Percentiles rank a stretch among this genome's conserved stretches.
These are phyloP conservation scores for Candida ipomoeae DNA, from an alignment of 805 yeast species.

Conservation along the genomic window DNA sequence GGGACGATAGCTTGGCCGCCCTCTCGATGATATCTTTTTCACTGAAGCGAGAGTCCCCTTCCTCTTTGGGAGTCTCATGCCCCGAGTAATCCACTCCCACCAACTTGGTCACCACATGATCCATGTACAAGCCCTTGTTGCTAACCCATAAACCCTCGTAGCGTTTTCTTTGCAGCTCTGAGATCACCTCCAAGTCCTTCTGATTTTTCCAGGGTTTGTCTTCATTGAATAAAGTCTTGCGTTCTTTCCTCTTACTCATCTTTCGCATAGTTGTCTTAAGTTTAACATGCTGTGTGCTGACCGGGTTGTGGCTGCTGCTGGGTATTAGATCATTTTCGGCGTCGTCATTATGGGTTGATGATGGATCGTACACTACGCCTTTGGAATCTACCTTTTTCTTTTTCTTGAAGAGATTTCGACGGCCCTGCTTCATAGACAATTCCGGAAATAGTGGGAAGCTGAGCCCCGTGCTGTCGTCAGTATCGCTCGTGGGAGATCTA, in stretches of 20 bases:
- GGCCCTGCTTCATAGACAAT: conserved; percentile 14
- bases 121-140: conserved; percentile 65
- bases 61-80: conserved; percentile 3
- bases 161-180: conserved; percentile 71
- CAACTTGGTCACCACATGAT: conserved; percentile 29
- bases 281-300: conserved; percentile 24
- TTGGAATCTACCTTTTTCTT: conserved; percentile 5
- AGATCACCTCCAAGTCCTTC: conserved; percentile 47
- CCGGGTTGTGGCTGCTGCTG: conserved; percentile 2
- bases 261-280: conserved; percentile 52
- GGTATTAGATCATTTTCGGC: conserved; percentile 6
- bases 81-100: conserved; percentile 30
- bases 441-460: conserved; percentile 35
- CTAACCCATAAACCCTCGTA: conserved; percentile 95
- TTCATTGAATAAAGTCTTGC: conserved; percentile 59
- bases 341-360: conserved; percentile 1
- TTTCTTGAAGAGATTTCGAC: conserved; percentile 10
- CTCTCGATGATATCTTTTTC: conserved; percentile 17
- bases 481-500: conserved; percentile 6
- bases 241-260: conserved; percentile 35
- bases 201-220: conserved; percentile 95
- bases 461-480: conserved; percentile 11
- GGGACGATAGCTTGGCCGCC: conserved; percentile 25
- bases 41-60: conserved; percentile 13
- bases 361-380: conserved; percentile 11